Evolutionary conservation across 805 yeast species (phyloP).

Genomic region (Kazachstania martiniae): DNA sequence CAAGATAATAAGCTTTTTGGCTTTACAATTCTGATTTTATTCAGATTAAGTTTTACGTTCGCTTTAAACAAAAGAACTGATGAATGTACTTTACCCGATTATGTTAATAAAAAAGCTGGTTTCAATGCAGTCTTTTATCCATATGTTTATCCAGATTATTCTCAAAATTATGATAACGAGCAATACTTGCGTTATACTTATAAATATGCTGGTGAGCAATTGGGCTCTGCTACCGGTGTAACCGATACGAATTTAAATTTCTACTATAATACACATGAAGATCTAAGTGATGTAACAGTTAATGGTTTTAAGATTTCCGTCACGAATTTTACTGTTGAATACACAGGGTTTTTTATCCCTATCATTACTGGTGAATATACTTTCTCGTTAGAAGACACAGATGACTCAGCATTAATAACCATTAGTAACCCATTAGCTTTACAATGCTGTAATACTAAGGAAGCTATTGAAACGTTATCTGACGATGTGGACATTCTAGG

Average conservation of each 20-base stretch:
- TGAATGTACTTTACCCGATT: too few relatives aligned
- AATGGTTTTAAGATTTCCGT: constrained; percentile 10
- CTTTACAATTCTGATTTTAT: too few relatives aligned
- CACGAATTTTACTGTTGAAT: constrained; percentile 16
- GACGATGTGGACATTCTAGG: background rate
- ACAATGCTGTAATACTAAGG: background rate
- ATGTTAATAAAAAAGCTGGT: too few relatives aligned
- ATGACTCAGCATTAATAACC: constrained; percentile 19
- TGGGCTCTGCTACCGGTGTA: background rate
- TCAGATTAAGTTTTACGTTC: too few relatives aligned
- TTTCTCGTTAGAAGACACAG: constrained; percentile 16
- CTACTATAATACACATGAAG: too few relatives aligned
- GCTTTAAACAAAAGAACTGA: too few relatives aligned
- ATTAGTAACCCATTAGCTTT: constrained; percentile 26
- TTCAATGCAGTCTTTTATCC: background rate
- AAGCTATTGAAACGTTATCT: background rate
- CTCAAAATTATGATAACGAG: background rate
- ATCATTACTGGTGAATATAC: constrained; percentile 23
- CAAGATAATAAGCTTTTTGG: too few relatives aligned
- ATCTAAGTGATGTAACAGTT: too few relatives aligned
- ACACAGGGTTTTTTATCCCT: constrained; percentile 24
- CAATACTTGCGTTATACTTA: too few relatives aligned
- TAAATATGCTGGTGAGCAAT: background rate
- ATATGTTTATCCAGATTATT: background rate
- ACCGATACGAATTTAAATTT: background rate